Base-by-base conservation (phyloP, 169 alveolate genomes). In the Ichthyophthirius multifiliis region DNA sequence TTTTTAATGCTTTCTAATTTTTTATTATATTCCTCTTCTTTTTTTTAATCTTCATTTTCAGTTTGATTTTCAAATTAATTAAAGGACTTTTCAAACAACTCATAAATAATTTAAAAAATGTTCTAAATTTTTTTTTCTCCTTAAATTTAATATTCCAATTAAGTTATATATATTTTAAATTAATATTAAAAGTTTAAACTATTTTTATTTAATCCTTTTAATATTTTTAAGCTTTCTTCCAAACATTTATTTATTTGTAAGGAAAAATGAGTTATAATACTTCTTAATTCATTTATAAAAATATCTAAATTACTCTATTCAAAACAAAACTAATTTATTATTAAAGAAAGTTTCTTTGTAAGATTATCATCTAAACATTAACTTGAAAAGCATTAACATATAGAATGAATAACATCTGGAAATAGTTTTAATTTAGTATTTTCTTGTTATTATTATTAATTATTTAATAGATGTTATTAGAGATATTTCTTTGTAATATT, bases 41-140 rank as follows among this genome's bases (percentile, higher is more conserved):
- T 39, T 55, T 55, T 39, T 5, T 46, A 27, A 2, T 55, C 71
- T 55, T 55, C 31, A 20, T 46, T 20, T 55, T 55, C 71, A 34
- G 31, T 55, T 55, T 55, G 13, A 55, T 55, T 55, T 18, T 55
- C 71, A 15, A 55, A 9, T 10, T 55, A 27, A 10, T 10, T 27
- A 9, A 23, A 55, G 13, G 71, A 55, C 18, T 55, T 55, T 27
- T 55, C 71, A 27, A 55, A 55, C 9, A 55, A 10, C 1, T 55
- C 71, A 55, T 55, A 55, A 55, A 55, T 55, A 55, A 55, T 55
- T 27, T 55, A 27, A 23, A 55, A 55, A 7, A 55, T 55, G 13
- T 55, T 55, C 71, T 55, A 55, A 18, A 55, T 55, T 15, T 55
- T 55, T 55, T 55, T 55, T 39, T 55, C 71, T 55, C 71, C 71